Evolutionary conservation across 2,329 filamentous ascomycete species (phyloP).

Genomic region (Eurotiales sp.): DNA sequence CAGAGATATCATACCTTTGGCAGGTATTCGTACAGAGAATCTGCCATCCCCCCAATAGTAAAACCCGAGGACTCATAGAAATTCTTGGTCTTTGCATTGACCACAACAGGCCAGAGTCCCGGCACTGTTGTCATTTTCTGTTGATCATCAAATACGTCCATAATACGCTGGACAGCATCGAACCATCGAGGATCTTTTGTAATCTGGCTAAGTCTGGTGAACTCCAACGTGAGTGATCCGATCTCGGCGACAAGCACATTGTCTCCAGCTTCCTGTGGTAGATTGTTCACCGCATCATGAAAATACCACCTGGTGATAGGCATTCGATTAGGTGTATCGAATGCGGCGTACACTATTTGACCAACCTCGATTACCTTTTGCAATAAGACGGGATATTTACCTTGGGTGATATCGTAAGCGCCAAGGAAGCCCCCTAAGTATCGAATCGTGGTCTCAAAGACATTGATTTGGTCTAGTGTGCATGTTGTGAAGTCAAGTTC

Average conservation of each 20-base stretch:
- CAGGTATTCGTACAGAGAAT: slow-evolving; percentile 57
- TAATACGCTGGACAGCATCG: slow-evolving; percentile 35
- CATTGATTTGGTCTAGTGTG: slow-evolving; percentile 63
- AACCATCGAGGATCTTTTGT: slow-evolving; percentile 37
- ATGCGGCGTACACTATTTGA: slow-evolving; percentile 71
- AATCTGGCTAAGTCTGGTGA: slow-evolving; percentile 39
- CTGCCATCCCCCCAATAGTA: slow-evolving; percentile 54
- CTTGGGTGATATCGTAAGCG: slow-evolving; percentile 78
- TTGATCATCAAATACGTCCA: slow-evolving; percentile 27
- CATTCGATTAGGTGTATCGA: slow-evolving; percentile 90
- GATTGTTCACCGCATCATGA: slow-evolving; percentile 20
- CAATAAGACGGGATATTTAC: slow-evolving; percentile 62
- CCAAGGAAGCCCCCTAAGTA: slow-evolving; percentile 79
- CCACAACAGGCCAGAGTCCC: slow-evolving; percentile 37
- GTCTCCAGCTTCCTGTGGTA: slow-evolving; percentile 25
- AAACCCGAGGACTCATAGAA: slow-evolving; percentile 37
- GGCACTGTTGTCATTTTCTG: slow-evolving; percentile 35
- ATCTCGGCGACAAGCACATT: slow-evolving; percentile 31
- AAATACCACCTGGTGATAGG: slow-evolving; percentile 56
- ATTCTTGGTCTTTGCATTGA: slow-evolving; percentile 27
- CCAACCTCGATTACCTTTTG: slow-evolving; percentile 72
- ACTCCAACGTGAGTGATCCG: slow-evolving; percentile 40
- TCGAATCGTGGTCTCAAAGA: slow-evolving; percentile 83
- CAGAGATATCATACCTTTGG: slow-evolving; percentile 54
- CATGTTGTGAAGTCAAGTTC: slow-evolving; percentile 75